These are phyloP conservation scores for Pythium diclinum DNA, from an alignment of 352 stramenopile genomes.

Conservation along the genomic window DNA sequence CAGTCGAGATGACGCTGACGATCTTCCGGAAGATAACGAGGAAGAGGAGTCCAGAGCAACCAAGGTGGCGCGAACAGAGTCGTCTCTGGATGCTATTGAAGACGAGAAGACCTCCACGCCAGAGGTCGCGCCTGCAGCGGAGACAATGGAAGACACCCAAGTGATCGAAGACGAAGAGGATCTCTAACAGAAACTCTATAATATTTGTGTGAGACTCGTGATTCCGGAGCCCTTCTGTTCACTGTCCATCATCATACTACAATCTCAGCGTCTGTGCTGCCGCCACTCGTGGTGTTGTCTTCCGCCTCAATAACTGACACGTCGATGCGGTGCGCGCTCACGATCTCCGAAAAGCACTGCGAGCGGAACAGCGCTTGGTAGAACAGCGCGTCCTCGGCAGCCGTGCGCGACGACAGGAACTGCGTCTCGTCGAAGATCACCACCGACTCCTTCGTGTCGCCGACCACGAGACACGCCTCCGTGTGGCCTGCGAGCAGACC, in stretches of 20 bases:
- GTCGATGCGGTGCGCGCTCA: slow-evolving; percentile 74
- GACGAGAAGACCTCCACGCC: not conserved
- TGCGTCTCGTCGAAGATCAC: slow-evolving; percentile 87
- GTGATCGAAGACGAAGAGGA: slow-evolving; percentile 13
- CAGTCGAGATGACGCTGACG: not conserved
- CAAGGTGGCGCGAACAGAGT: not conserved
- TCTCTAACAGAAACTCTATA: slow-evolving; percentile 17
- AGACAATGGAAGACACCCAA: slow-evolving; percentile 13
- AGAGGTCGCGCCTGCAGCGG: not conserved
- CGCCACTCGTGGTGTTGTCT: slow-evolving; percentile 6
- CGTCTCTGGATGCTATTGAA: not conserved
- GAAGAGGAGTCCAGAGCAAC: not conserved
- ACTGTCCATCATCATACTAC: not conserved
- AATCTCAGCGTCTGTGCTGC: slow-evolving; percentile 10
- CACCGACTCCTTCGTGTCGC: slow-evolving; percentile 82
- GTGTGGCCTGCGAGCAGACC: slow-evolving; percentile 63
- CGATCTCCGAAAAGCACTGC: slow-evolving; percentile 84
- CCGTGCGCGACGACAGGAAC: slow-evolving; percentile 61
- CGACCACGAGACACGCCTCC: slow-evolving; percentile 74
- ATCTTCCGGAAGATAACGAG: not conserved
- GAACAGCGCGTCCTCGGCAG: slow-evolving; percentile 51
- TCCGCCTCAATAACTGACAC: slow-evolving; percentile 32
- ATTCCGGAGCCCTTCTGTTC: not conserved
- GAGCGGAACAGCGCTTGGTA: slow-evolving; percentile 67
- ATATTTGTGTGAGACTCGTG: not conserved